Conservation (phyloP, 108 stramenopile species). For the Discostella stelligeroides region DNA sequence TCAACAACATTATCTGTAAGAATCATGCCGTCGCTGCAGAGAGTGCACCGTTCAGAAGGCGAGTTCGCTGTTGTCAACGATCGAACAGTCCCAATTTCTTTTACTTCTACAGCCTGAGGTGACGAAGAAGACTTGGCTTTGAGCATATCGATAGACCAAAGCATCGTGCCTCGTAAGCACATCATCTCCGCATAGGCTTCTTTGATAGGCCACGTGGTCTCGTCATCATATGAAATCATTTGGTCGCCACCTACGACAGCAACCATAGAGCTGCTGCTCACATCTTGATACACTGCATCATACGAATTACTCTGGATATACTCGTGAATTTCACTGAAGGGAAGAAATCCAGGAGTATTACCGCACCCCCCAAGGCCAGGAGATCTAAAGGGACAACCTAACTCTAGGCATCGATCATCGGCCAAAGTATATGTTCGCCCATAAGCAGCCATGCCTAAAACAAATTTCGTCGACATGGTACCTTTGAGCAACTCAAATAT, state of each 20-base stretch:
- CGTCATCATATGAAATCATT: slow-evolving; percentile 52
- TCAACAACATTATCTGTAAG: slow-evolving; percentile 19
- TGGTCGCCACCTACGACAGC: slow-evolving; percentile 45
- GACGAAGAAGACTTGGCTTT: slow-evolving; percentile 22
- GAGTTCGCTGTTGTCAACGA: slow-evolving; percentile 17
- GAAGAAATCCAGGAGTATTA: slow-evolving; percentile 51
- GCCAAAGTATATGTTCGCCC: slow-evolving; percentile 52
- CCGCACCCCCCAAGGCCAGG: slow-evolving; percentile 56
- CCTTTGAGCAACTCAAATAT: slow-evolving; percentile 36
- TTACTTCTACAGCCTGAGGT: slow-evolving; percentile 1
- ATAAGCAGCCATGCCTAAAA: slow-evolving; percentile 57
- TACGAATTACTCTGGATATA: slow-evolving; percentile 44
- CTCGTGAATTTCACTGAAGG: slow-evolving; percentile 47
- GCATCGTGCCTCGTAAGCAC: slow-evolving; percentile 54
- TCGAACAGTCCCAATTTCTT: not conserved
- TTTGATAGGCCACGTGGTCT: slow-evolving; percentile 49
- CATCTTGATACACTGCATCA: slow-evolving; percentile 42
- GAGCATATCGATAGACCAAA: slow-evolving; percentile 59
- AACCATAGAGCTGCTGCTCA: slow-evolving; percentile 50
- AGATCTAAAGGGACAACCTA: slow-evolving; percentile 52
- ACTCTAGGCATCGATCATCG: slow-evolving; percentile 48
- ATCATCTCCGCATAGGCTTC: slow-evolving; percentile 55
- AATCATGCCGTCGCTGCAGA: slow-evolving; percentile 25
- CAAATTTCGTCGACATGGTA: slow-evolving; percentile 44
- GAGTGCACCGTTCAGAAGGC: slow-evolving; percentile 21